phyloP scores from a whole-genome alignment of 345 rosid species.

The Camelina neglecta region DNA sequence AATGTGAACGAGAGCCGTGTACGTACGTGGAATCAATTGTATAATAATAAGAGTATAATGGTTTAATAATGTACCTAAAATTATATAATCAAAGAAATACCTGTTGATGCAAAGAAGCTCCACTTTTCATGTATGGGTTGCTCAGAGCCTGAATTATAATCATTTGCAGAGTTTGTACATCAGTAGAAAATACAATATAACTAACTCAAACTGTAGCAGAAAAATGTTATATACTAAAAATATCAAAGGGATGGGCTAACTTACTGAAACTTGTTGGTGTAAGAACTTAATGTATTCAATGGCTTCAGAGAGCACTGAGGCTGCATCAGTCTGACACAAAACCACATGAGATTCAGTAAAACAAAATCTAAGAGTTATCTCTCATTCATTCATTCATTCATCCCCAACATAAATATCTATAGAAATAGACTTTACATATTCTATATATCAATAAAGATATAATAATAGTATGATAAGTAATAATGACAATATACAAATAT shows the following conservation, averaged over 20 bases:
- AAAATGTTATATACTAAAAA: conserved; percentile 20
- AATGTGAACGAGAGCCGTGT: conserved; percentile 33
- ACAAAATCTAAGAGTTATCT: conserved; percentile 43
- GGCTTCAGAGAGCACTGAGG: conserved; percentile 98
- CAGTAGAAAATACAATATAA: conserved; percentile 23
- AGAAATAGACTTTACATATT: conserved; percentile 23
- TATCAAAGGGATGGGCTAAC: conserved; percentile 45
- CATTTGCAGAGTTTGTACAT: conserved; percentile 44
- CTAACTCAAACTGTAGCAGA: conserved; percentile 12
- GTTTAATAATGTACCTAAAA: conserved; percentile 16
- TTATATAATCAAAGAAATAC: conserved; percentile 39
- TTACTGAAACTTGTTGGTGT: conserved; percentile 90
- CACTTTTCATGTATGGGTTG: conserved; percentile 94
- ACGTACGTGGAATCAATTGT: conserved; percentile 27
- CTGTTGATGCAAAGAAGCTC: conserved; percentile 79
- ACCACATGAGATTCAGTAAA: conserved; percentile 50
- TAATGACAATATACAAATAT: conserved; percentile 44
- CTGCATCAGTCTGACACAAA: conserved; percentile 91
- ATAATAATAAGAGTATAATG: conserved; percentile 31
- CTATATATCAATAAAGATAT: conserved; percentile 3
- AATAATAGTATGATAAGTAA: conserved; percentile 30
- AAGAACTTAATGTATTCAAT: conserved; percentile 96
- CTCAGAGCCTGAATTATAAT: conserved; percentile 67
- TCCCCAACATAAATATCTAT: conserved; percentile 25
- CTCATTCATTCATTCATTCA: conserved; percentile 23